Base-by-base conservation (phyloP, 257 asterid genomes). In the Linaria vulgaris region DNA sequence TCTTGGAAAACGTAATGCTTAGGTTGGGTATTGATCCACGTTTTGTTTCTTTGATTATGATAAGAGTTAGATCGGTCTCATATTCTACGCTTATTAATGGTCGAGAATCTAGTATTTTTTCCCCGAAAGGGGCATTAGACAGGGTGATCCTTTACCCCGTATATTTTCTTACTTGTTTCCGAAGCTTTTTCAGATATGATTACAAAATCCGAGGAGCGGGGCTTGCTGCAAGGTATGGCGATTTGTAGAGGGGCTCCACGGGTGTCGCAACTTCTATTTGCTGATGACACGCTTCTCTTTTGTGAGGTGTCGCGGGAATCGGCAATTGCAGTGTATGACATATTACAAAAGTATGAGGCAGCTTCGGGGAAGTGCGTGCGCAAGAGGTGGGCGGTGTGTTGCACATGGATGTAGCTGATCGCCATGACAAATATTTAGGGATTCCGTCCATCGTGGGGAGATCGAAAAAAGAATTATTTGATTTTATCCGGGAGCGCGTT, bases 91-190 rank as follows among this genome's bases (percentile, higher is more conserved):
- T 58, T n/a, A 30, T 58, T 0, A 58, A 58, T 17, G 48, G 63
- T 1, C 7, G 0, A 0, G 6, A 38, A 0, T 4, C 6, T n/a
- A 9, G 22, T 31, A 0, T 0, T 2, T 14, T 56, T n/a, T 1
- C 6, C 62, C 45, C 1, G 45, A 56, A 15, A 30, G 62, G 6
- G 62, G 62, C 0, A 0, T 56, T 7, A 21, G 62, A 2, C 62
- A 56, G n/a, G 63, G 63, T 7, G 63, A 1, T 49, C 63, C 9
- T n/a, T 58, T 6, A 37, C 49, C 2, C 63, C 63, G 0, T 58
- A 16, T 17, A 2, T 19, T 0, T 58, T 58, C 19, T 58, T 58
- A 2, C 17, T 34, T 58, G 3, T 14, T 8, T 20, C 46, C 0
- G 47, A 57, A 3, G 63, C 23, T 57, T 9, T n/a, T 57, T 3